Conservation (phyloP, 331 rosid genomes). For the Acacia concinna region DNA sequence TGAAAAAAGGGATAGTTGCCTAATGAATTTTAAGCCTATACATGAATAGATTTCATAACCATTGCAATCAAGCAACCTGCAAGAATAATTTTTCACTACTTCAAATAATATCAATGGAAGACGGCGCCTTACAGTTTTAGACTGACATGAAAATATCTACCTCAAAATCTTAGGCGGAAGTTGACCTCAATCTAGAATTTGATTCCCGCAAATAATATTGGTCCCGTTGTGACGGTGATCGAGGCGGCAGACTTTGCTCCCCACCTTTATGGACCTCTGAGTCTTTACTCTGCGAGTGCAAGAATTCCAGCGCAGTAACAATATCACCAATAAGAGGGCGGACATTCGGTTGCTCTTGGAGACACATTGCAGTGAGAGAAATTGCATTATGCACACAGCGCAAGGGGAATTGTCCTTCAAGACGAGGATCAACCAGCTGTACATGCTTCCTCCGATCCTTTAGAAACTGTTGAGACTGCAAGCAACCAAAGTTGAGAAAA, state of each 20-base stretch:
- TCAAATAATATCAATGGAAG: not conserved
- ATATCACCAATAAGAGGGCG: constrained; percentile 72
- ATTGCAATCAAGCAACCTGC: constrained; percentile 24
- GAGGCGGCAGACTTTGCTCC: constrained; percentile 30
- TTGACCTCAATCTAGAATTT: constrained; percentile 39
- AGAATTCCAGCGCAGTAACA: constrained; percentile 73
- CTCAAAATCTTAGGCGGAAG: constrained; percentile 16
- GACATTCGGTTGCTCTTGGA: constrained; percentile 66
- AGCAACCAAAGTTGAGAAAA: constrained; percentile 47
- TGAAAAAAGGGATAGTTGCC: constrained; percentile 26
- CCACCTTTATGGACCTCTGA: constrained; percentile 39
- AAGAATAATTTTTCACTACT: constrained; percentile 21
- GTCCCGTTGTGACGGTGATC: constrained; percentile 35
- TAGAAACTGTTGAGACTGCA: constrained; percentile 62
- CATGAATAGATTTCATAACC: not conserved
- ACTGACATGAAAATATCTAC: not conserved
- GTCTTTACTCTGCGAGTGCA: constrained; percentile 47
- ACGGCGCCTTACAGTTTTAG: constrained; percentile 35
- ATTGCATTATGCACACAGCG: constrained; percentile 77
- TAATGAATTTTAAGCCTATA: constrained; percentile 24
- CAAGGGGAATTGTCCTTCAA: constrained; percentile 50
- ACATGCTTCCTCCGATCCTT: constrained; percentile 72
- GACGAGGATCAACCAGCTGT: constrained; percentile 64
- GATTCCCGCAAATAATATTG: constrained; percentile 28
- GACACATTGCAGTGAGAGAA: constrained; percentile 79